A percentile compares a stretch with the other conserved stretches of the same genome.
Conservation (phyloP, 345 rosid species). For the Brassica nigra region DNA sequence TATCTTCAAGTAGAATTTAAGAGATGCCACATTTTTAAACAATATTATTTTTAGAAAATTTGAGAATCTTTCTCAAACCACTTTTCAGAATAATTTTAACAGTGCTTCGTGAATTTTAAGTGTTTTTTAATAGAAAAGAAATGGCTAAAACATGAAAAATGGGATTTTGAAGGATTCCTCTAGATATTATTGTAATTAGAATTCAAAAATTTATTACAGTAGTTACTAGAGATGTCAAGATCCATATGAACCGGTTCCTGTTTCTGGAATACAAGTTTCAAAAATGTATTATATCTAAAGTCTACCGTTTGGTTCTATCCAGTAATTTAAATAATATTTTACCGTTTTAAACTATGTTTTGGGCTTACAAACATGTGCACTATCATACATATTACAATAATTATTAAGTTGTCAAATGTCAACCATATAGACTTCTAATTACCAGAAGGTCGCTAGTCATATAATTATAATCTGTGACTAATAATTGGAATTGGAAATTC, state of each 20-base stretch:
- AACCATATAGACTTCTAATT: not conserved
- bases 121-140: not conserved
- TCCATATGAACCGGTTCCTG: conserved; percentile 1
- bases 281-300: not conserved
- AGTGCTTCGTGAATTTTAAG: not conserved
- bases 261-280: not conserved
- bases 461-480: not conserved
- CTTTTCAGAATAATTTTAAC: not conserved
- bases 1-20: not conserved
- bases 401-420: not conserved
- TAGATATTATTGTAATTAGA: not conserved
- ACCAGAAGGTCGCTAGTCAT: not conserved
- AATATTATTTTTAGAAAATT: not conserved
- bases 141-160: not conserved
- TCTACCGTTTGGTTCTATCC: not conserved
- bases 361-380: not conserved
- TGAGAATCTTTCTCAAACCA: not conserved
- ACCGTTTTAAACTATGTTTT: not conserved
- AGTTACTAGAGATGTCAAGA: not conserved
- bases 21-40: not conserved
- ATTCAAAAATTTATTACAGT: not conserved
- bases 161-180: not conserved
- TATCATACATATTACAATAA: not conserved
- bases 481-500: not conserved
- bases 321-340: not conserved